phyloP scores from a whole-genome alignment of 108 stramenopile genomes.

The Schizochytrium sp. region DNA sequence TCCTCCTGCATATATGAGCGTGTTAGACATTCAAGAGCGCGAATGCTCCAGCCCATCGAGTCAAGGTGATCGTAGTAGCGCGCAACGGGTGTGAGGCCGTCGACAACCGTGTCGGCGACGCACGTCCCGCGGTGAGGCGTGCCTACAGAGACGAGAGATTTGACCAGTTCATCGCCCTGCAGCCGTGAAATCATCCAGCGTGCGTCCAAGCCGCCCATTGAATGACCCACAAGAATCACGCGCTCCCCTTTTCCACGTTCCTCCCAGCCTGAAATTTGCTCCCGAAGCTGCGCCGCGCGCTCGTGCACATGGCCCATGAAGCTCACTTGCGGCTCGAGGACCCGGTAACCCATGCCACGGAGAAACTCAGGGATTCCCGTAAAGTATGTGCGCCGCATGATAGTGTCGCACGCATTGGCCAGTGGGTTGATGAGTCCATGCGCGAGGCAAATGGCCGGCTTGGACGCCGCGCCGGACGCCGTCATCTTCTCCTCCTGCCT shows the following conservation, averaged over 20 bases:
- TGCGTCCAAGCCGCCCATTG: not conserved
- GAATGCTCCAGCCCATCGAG: not conserved
- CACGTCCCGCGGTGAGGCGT: not conserved
- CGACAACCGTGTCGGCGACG: not conserved
- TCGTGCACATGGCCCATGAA: constrained; percentile 9
- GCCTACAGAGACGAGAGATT: not conserved
- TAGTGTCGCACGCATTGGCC: not conserved
- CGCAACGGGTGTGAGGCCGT: not conserved
- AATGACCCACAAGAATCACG: not conserved
- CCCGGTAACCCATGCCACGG: not conserved
- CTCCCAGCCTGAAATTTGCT: not conserved
- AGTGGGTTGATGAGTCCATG: not conserved
- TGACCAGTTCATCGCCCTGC: not conserved
- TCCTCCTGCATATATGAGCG: not conserved
- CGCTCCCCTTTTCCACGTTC: not conserved
- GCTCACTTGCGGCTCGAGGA: not conserved
- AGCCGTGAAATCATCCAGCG: not conserved
- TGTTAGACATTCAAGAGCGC: not conserved
- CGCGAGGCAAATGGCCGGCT: not conserved
- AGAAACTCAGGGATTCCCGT: not conserved
- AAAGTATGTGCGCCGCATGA: not conserved
- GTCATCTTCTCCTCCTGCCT: too few relatives aligned
- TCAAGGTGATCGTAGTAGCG: not conserved
- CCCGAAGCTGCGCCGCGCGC: not conserved
- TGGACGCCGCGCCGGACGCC: not conserved